phyloP scores from a whole-genome alignment of 1,139 yeast genomes.

The Suhomyces chickasaworum region DNA sequence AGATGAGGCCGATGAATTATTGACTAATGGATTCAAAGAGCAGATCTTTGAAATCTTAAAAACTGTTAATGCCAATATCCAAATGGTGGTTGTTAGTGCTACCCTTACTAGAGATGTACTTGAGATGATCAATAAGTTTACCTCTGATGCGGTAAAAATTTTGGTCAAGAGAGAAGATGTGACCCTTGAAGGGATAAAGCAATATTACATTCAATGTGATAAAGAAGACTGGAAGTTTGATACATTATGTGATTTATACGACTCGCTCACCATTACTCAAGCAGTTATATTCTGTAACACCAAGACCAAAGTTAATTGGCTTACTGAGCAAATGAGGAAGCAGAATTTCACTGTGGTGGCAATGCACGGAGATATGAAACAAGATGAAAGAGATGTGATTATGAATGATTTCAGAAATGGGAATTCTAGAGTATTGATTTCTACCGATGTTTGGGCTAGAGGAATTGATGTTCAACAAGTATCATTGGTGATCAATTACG shows the following conservation, averaged over 20 bases:
- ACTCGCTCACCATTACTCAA: constrained; percentile 91
- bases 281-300: constrained; percentile 97
- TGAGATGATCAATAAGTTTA: constrained; percentile 83
- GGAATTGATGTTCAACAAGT: constrained; percentile 98
- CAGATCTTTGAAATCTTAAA: constrained; percentile 89
- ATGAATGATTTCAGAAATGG: constrained; percentile 87
- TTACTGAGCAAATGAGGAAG: constrained; percentile 71
- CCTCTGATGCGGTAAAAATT: constrained; percentile 88
- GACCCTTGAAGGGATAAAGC: constrained; percentile 86
- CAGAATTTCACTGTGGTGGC: constrained; percentile 88
- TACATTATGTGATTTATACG: constrained; percentile 88
- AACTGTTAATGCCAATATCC: constrained; percentile 75
- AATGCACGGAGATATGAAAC: constrained; percentile 98
- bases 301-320: constrained; percentile 89
- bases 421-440: constrained; percentile 78
- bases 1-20: constrained; percentile 94
- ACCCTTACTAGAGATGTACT: constrained; percentile 85
- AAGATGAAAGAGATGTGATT: constrained; percentile 83
- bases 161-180: constrained; percentile 89
- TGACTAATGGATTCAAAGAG: constrained; percentile 89
- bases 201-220: constrained; percentile 82
- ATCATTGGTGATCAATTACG: constrained; percentile 91
- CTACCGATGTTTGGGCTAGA: constrained; percentile 97
- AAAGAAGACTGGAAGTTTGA: constrained; percentile 96
- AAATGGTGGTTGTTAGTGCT: constrained; percentile 94